Evolutionary conservation across 78 protist genomes (phyloP).

Genomic region (Isochrysis galbana): DNA sequence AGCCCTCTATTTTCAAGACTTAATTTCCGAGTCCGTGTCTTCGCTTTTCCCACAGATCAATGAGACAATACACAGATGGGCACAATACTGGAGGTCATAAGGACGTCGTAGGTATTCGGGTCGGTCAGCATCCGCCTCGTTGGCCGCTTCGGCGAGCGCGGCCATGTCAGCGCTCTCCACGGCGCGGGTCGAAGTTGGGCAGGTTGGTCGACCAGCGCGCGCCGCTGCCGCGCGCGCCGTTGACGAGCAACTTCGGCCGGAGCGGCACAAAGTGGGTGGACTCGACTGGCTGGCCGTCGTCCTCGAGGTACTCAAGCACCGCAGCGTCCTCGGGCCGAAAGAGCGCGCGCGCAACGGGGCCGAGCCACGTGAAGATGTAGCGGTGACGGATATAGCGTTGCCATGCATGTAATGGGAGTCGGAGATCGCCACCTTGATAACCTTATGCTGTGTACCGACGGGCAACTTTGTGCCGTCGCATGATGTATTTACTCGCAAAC

Average conservation of each 20-base stretch:
- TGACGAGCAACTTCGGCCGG: constrained; percentile 93
- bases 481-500: too few species aligned
- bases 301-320: not conserved
- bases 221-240: constrained; percentile 95
- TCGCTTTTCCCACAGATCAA: constrained; percentile 88
- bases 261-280: constrained; percentile 90
- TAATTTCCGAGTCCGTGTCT: constrained; percentile 80
- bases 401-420: constrained; percentile 91
- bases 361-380: not conserved
- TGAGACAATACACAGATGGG: constrained; percentile 82
- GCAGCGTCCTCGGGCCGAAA: constrained; percentile 13
- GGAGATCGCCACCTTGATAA: constrained; percentile 77
- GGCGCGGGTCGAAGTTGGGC: not conserved
- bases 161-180: too few species aligned
- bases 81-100: constrained; percentile 66
- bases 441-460: constrained; percentile 25
- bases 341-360: not conserved
- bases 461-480: too few species aligned
- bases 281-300: constrained; percentile 93
- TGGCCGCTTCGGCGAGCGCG: too few species aligned
- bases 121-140: too few species aligned
- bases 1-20: constrained; percentile 57
- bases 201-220: constrained; percentile 74
- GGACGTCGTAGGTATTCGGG: too few species aligned
- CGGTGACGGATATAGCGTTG: constrained; percentile 94